These are phyloP conservation scores for Fusarium humuli DNA, from an alignment of 2,329 filamentous ascomycete species.

Conservation along the genomic window DNA sequence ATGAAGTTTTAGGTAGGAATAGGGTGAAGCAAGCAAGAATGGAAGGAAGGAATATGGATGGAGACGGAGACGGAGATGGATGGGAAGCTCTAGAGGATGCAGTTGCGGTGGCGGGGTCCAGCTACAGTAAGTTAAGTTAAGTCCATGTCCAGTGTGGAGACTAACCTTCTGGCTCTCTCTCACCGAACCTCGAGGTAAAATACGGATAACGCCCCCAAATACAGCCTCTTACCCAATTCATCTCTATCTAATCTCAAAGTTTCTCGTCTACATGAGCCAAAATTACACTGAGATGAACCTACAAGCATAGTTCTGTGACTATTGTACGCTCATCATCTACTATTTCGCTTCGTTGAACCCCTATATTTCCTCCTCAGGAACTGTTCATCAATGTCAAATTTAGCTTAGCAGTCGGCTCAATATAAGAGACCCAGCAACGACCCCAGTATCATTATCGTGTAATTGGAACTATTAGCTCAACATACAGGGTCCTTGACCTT, in stretches of 20 bases:
- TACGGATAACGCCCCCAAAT: slow-evolving; percentile 22
- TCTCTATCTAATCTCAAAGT: slow-evolving; percentile 25
- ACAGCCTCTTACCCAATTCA: slow-evolving; percentile 36
- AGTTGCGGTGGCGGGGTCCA: slow-evolving; percentile 45
- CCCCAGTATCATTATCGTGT: slow-evolving; percentile 31
- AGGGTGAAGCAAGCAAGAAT: slow-evolving; percentile 1
- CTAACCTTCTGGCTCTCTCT: slow-evolving; percentile 17
- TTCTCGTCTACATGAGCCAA: slow-evolving; percentile 21
- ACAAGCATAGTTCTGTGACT: slow-evolving; percentile 1
- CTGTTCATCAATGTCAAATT: slow-evolving; percentile 22
- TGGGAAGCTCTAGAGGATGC: slow-evolving; percentile 43
- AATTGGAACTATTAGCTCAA: slow-evolving; percentile 20
- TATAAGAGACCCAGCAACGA: slow-evolving; percentile 30
- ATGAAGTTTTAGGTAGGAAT: slow-evolving; percentile 9
- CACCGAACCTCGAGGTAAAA: slow-evolving; percentile 15
- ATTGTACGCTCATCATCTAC: slow-evolving; percentile 2
- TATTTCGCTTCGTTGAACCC: slow-evolving; percentile 1
- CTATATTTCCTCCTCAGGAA: slow-evolving; percentile 9
- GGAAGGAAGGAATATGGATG: slow-evolving; percentile 35
- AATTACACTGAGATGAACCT: slow-evolving; percentile 24
- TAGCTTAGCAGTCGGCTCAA: slow-evolving; percentile 31
- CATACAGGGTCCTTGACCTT: slow-evolving; percentile 34
- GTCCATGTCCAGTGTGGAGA: slow-evolving; percentile 40
- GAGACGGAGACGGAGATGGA: slow-evolving; percentile 32
- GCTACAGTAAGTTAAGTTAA: slow-evolving; percentile 45